These are phyloP conservation scores for Cornus suecica DNA, from an alignment of 148 eudicot genomes.

Conservation along the genomic window DNA sequence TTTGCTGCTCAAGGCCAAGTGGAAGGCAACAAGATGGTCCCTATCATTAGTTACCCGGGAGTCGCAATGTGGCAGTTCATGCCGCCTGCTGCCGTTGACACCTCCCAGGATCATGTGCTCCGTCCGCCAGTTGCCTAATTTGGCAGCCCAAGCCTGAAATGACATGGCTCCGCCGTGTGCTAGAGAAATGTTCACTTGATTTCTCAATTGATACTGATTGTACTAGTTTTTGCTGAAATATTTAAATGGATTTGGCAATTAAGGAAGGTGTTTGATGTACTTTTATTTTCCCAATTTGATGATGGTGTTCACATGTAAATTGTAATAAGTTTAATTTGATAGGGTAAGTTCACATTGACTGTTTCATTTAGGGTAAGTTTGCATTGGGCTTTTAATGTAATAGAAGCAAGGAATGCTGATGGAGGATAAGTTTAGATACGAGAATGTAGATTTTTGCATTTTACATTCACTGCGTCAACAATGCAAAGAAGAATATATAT, in stretches of 20 bases:
- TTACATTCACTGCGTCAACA: no score
- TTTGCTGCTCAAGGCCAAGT: slow-evolving; percentile 51
- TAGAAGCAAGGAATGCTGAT: no score
- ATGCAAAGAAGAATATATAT: no score
- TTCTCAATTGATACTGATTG: slow-evolving; percentile 19
- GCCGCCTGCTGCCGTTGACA: slow-evolving; percentile 77
- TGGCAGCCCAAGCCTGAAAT: slow-evolving; percentile 1
- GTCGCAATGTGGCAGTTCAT: slow-evolving; percentile 89
- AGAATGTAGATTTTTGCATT: no score
- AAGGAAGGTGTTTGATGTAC: slow-evolving; percentile 25
- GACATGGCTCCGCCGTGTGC: slow-evolving; percentile 3
- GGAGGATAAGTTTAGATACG: no score
- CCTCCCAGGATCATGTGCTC: slow-evolving; percentile 71
- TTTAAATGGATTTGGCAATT: slow-evolving; percentile 33
- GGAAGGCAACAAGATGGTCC: slow-evolving; percentile 59
- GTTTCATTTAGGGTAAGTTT: no score
- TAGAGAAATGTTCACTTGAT: slow-evolving; percentile 5
- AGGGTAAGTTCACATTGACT: neutral
- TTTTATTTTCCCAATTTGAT: slow-evolving; percentile 20
- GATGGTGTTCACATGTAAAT: slow-evolving; percentile 9
- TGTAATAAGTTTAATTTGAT: slow-evolving; percentile 5
- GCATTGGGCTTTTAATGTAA: no score
- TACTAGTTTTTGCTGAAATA: slow-evolving; percentile 29
- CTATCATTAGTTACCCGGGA: slow-evolving; percentile 63
- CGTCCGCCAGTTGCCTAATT: slow-evolving; percentile 74